Conservation (phyloP, 1,284 basidiomycete species). For the Somion occarium region DNA sequence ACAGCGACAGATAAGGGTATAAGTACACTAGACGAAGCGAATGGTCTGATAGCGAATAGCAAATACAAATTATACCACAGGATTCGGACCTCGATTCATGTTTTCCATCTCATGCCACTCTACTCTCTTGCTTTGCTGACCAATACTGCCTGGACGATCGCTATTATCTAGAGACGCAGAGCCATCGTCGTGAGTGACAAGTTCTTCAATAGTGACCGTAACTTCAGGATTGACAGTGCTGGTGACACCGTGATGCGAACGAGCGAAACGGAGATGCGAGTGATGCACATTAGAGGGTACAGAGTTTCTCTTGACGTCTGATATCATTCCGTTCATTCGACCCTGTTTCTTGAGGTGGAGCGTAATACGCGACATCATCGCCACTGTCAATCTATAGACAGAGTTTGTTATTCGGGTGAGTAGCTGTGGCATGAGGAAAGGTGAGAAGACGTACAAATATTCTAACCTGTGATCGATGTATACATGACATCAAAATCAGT, state of each 20-base stretch:
- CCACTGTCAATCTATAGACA: conserved; percentile 13
- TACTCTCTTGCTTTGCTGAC: background rate
- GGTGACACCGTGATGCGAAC: background rate
- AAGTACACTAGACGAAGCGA: too few relatives aligned
- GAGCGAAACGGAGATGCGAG: background rate
- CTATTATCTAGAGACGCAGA: background rate
- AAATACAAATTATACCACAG: too few relatives aligned
- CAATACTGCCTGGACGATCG: background rate
- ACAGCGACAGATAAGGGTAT: too few relatives aligned
- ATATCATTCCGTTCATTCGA: background rate
- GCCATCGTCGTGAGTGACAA: conserved; percentile 5
- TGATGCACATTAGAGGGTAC: background rate
- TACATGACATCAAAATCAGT: conserved; percentile 2
- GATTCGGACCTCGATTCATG: too few relatives aligned
- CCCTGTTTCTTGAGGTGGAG: conserved; percentile 17
- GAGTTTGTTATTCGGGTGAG: background rate
- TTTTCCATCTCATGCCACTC: conserved; percentile 2
- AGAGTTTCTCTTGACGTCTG: background rate
- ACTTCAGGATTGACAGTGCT: background rate
- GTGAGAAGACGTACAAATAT: conserved; percentile 36
- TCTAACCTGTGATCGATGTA: conserved; percentile 34
- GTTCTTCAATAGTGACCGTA: conserved; percentile 7
- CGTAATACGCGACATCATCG: conserved; percentile 19
- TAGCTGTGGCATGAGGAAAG: background rate
- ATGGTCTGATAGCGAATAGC: too few relatives aligned